A percentile compares a stretch with the other conserved stretches of the same genome.
These are phyloP conservation scores for Phytophthora megakarya DNA, from an alignment of 352 stramenopile species.

Conservation along the genomic window DNA sequence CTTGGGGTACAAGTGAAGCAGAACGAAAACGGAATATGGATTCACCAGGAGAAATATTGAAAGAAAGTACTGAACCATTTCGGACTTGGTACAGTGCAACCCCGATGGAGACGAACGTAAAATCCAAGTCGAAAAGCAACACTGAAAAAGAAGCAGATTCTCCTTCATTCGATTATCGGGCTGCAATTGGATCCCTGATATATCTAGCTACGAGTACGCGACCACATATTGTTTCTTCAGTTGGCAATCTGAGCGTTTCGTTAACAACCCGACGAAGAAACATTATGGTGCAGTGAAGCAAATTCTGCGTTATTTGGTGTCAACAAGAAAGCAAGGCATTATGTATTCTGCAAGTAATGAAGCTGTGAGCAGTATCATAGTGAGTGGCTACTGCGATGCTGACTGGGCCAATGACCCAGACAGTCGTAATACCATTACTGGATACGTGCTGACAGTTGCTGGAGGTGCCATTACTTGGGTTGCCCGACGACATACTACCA, in stretches of 20 bases:
- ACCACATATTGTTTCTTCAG: constrained; percentile 21
- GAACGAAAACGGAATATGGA: not conserved
- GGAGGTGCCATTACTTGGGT: constrained; percentile 15
- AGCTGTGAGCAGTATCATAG: not conserved
- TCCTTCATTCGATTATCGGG: constrained; percentile 11
- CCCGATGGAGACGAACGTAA: constrained; percentile 17
- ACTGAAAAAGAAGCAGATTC: not conserved
- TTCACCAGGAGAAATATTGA: constrained; percentile 15
- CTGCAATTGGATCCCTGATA: constrained; percentile 12
- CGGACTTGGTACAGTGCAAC: constrained; percentile 3
- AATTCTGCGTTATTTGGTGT: not conserved
- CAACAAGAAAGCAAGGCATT: not conserved
- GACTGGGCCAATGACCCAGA: constrained; percentile 25
- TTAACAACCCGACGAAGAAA: no score
- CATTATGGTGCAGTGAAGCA: not conserved
- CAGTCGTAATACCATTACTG: constrained; percentile 18
- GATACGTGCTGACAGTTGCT: constrained; percentile 9
- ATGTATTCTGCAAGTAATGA: not conserved
- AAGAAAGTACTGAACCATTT: constrained; percentile 6
- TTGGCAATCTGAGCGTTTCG: not conserved
- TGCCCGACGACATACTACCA: constrained; percentile 17
- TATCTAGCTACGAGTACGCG: constrained; percentile 32
- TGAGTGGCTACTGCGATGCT: constrained; percentile 23
- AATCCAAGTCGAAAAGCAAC: not conserved
- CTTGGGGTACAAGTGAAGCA: constrained; percentile 20